Percentiles rank a stretch among this genome's conserved stretches.
These are phyloP conservation scores for Botrytis deweyae DNA, from an alignment of 2,329 filamentous ascomycete species.

Conservation along the genomic window DNA sequence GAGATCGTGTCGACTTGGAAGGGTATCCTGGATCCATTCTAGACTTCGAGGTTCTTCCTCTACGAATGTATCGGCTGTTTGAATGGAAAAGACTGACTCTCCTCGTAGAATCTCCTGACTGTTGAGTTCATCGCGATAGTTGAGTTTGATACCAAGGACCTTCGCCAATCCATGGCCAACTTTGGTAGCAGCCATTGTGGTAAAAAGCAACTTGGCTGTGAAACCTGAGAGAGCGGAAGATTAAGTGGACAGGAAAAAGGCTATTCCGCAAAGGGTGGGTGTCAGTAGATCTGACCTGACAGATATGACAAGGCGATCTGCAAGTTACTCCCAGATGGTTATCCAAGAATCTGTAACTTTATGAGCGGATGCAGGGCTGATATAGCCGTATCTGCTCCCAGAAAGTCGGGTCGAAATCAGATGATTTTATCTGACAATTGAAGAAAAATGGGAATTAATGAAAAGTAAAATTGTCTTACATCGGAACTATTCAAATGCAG, in stretches of 20 bases:
- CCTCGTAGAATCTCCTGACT: constrained; percentile 64
- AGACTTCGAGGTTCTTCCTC: constrained; percentile 74
- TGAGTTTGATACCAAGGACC: constrained; percentile 76
- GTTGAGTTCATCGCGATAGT: constrained; percentile 60
- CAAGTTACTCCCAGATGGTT: constrained; percentile 17
- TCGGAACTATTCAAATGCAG: constrained; percentile 1
- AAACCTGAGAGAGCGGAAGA: constrained; percentile 8
- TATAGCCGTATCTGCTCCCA: constrained; percentile 17
- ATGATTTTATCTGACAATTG: constrained; percentile 11
- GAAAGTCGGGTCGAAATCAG: not conserved
- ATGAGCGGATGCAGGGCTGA: constrained; percentile 20
- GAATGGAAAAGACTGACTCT: constrained; percentile 75
- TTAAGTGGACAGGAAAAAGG: not conserved
- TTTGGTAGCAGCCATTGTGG: constrained; percentile 46
- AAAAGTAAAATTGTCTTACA: constrained; percentile 14
- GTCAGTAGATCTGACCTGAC: not conserved
- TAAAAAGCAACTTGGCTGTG: not conserved
- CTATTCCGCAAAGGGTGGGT: not conserved
- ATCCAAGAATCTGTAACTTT: constrained; percentile 14
- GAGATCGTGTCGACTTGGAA: constrained; percentile 58
- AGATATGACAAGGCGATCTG: constrained; percentile 16
- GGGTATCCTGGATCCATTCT: constrained; percentile 68
- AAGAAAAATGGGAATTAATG: not conserved
- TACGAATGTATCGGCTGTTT: constrained; percentile 74
- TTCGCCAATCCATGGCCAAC: constrained; percentile 75